Base-by-base conservation (phyloP, 2,329 filamentous ascomycete species). In the Trichoderma aggressivum region DNA sequence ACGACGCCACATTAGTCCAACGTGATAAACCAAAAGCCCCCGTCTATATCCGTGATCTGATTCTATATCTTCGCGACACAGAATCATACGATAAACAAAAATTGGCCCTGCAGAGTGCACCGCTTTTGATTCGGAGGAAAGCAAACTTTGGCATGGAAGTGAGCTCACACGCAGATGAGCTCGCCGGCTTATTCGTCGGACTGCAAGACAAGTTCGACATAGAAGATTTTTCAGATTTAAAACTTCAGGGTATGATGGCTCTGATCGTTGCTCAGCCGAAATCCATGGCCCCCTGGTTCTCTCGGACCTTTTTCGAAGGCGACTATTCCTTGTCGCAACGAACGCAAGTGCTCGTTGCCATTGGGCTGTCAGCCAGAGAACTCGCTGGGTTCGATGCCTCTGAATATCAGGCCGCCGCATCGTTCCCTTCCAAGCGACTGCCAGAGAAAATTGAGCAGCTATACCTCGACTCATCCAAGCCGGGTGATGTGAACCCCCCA, bases 321-420 rank as follows among this genome's bases (percentile, higher is more conserved):
- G 96, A 99, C 78, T 94, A 96, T 80, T 97, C 94, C 0, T 84
- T 98, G 47, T 88, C 91, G 0, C 95, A 98, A 79, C 88, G 96
- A 50, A 92, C 92, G 8, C 89, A 92, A 0, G 86, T 98, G 47
- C 89, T 99, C 66, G 91, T 93, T 24, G 90, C 93, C 0, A 83
- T 99, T 5, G 95, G 94, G 0, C 83, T 99, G 0, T 89, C 92
- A 34, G 93, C 93, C 2, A 88, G 95, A 71, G 94, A 98, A 80
- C 81, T 99, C 11, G 93, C 94, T 2, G 94, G 96, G 0, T 89
- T 92, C 74, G 89, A 92, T 60, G 82, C 84, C 8, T 88, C 87
- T 0, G 84, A 86, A 7, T 84, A 88, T 43, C 83, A 84, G 1
- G 77, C 82, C 0, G 80, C 81, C 1, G 81, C 86, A 2, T 81